Conservation (phyloP, 768 basidiomycete species). For the Mycena maculata region DNA sequence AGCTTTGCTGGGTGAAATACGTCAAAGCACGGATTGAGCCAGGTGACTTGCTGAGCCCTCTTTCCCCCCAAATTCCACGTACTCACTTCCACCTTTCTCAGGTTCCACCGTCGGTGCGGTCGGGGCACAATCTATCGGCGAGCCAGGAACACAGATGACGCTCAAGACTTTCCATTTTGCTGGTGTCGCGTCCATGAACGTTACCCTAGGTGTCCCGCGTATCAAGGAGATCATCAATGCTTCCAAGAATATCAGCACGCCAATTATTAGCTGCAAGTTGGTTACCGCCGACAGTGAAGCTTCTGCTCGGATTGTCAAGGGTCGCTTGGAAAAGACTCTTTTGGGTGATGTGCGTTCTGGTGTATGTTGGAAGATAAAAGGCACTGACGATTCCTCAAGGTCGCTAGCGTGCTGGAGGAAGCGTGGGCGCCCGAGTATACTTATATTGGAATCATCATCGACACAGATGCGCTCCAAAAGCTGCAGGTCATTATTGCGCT, state of each 20-base stretch:
- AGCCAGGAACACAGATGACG: conserved; percentile 99
- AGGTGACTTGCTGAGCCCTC: conserved; percentile 53
- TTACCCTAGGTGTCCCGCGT: conserved; percentile 98
- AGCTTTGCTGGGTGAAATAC: conserved; percentile 92
- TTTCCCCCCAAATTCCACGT: neutral
- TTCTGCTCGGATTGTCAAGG: conserved; percentile 98
- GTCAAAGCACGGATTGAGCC: conserved; percentile 97
- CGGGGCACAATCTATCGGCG: conserved; percentile 98
- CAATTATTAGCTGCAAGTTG: conserved; percentile 97
- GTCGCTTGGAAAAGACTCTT: conserved; percentile 92
- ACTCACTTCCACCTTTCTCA: conserved; percentile 40
- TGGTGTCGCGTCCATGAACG: conserved; percentile 99
- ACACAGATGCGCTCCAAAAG: conserved; percentile 87
- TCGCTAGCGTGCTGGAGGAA: conserved; percentile 94
- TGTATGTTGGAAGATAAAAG: neutral
- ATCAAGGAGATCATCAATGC: conserved; percentile 99
- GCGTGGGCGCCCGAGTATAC: conserved; percentile 95
- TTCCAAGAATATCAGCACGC: conserved; percentile 96
- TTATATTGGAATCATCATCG: conserved; percentile 93
- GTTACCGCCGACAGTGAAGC: conserved; percentile 87
- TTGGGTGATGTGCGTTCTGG: conserved; percentile 82
- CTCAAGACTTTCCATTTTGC: conserved; percentile 99
- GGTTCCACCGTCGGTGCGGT: conserved; percentile 99
- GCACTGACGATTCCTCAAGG: conserved; percentile 53
- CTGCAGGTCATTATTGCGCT: conserved; percentile 70